Conservation (phyloP, 2,329 filamentous ascomycete species). For the Aspergillus sp. region DNA sequence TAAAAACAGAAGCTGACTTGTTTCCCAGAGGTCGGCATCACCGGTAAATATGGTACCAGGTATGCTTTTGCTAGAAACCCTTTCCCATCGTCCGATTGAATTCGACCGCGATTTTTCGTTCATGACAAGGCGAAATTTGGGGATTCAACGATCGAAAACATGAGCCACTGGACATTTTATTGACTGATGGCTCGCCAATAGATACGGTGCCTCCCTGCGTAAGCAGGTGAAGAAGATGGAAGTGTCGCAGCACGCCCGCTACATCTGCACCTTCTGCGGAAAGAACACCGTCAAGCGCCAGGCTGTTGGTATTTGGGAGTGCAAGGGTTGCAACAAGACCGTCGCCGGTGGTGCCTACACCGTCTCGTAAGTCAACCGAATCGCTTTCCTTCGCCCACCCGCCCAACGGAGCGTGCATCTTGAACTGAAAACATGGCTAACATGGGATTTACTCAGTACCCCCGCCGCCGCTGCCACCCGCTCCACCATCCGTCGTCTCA, state of each 20-base stretch:
- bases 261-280: slow-evolving; percentile 97
- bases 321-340: slow-evolving; percentile 92
- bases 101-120: slow-evolving; percentile 12
- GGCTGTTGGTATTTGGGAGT: slow-evolving; percentile 95
- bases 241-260: slow-evolving; percentile 96
- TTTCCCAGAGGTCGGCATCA: slow-evolving; percentile 80
- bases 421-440: slow-evolving; percentile 6
- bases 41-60: slow-evolving; percentile 97
- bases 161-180: slow-evolving; percentile 13
- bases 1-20: slow-evolving; percentile 26
- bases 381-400: slow-evolving; percentile 4
- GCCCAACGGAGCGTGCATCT: not conserved
- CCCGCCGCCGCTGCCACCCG: slow-evolving; percentile 90
- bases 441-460: slow-evolving; percentile 57
- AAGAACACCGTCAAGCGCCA: slow-evolving; percentile 92
- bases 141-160: slow-evolving; percentile 15
- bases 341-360: slow-evolving; percentile 92
- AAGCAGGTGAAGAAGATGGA: slow-evolving; percentile 99
- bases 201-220: slow-evolving; percentile 98
- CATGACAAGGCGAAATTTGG: slow-evolving; percentile 18
- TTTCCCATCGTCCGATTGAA: slow-evolving; percentile 15
- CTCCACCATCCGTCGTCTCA: slow-evolving; percentile 94
- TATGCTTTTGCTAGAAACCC: slow-evolving; percentile 53
- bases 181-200: slow-evolving; percentile 40
- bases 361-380: slow-evolving; percentile 77